Conservation (phyloP, 495 filamentous ascomycete species). For the Beverwykella pulmonaria region DNA sequence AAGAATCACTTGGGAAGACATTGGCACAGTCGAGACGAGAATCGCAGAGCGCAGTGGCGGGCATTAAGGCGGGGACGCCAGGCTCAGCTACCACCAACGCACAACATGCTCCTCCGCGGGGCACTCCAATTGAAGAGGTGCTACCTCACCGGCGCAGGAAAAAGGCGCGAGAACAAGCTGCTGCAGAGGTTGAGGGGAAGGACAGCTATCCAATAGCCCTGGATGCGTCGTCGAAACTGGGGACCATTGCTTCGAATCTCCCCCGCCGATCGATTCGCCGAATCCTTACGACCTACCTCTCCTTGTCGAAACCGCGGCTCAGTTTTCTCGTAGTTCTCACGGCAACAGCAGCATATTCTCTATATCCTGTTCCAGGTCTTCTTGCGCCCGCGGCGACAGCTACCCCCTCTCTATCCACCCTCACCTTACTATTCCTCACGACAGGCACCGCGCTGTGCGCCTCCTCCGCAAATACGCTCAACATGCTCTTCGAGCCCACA, state of each 20-base stretch:
- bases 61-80: slow-evolving; percentile 9
- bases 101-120: neutral
- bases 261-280: slow-evolving; percentile 71
- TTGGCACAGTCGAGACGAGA: slow-evolving; percentile 28
- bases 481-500: slow-evolving; percentile 92
- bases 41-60: slow-evolving; percentile 19
- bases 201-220: slow-evolving; percentile 58
- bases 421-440: slow-evolving; percentile 92
- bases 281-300: slow-evolving; percentile 79
- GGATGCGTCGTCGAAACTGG: slow-evolving; percentile 82
- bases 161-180: slow-evolving; percentile 34
- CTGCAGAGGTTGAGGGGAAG: slow-evolving; percentile 15
- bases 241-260: slow-evolving; percentile 69
- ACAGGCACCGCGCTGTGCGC: slow-evolving; percentile 82
- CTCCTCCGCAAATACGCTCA: slow-evolving; percentile 88
- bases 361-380: slow-evolving; percentile 84
- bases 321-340: slow-evolving; percentile 89
- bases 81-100: neutral
- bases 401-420: slow-evolving; percentile 80
- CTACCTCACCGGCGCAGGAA: slow-evolving; percentile 46
- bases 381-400: slow-evolving; percentile 69
- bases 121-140: slow-evolving; percentile 30
- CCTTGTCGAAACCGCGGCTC: slow-evolving; percentile 91
- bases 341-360: slow-evolving; percentile 86
- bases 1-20: slow-evolving; percentile 21